A percentile compares a stretch with the other conserved stretches of the same genome.
phyloP scores from a whole-genome alignment of 768 basidiomycete genomes.

The Termitomyces eurrhizus region DNA sequence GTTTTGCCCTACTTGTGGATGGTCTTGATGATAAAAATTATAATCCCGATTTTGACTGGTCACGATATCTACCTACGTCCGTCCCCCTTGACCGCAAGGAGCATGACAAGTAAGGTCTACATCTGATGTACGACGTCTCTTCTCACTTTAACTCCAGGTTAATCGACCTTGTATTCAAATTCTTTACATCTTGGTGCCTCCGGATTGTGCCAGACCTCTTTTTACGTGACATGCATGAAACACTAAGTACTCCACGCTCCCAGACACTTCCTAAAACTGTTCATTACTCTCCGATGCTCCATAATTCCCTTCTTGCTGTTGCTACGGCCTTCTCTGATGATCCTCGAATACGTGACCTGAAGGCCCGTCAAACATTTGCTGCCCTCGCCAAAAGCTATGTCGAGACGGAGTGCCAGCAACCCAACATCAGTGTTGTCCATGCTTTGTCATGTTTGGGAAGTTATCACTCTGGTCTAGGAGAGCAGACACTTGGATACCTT shows the following conservation, averaged over 20 bases:
- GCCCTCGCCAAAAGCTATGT: conserved; percentile 40
- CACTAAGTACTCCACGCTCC: conserved; percentile 31
- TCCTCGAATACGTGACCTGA: conserved; percentile 36
- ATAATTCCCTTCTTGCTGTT: conserved; percentile 57
- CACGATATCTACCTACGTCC: conserved; percentile 38
- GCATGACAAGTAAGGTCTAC: conserved; percentile 37
- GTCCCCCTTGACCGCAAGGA: conserved; percentile 40
- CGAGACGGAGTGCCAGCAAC: conserved; percentile 43
- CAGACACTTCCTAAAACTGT: conserved; percentile 39
- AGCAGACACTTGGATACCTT: conserved; percentile 43
- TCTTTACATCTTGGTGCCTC: conserved; percentile 46
- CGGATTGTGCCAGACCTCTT: conserved; percentile 46
- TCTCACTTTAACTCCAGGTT: conserved; percentile 23
- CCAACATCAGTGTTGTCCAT: conserved; percentile 41
- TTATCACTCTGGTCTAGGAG: conserved; percentile 43
- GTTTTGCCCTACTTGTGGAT: conserved; percentile 39
- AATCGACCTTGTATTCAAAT: conserved; percentile 45
- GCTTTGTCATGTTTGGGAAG: conserved; percentile 40
- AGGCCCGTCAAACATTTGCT: conserved; percentile 38
- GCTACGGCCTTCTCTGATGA: conserved; percentile 43
- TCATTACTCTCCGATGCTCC: conserved; percentile 71
- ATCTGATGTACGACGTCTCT: neutral
- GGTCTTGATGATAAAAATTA: conserved; percentile 33
- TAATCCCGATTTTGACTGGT: conserved; percentile 48
- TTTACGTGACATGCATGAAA: conserved; percentile 44